These are phyloP conservation scores for Neurospora sp. DNA, from an alignment of 495 filamentous ascomycete genomes.

Conservation along the genomic window DNA sequence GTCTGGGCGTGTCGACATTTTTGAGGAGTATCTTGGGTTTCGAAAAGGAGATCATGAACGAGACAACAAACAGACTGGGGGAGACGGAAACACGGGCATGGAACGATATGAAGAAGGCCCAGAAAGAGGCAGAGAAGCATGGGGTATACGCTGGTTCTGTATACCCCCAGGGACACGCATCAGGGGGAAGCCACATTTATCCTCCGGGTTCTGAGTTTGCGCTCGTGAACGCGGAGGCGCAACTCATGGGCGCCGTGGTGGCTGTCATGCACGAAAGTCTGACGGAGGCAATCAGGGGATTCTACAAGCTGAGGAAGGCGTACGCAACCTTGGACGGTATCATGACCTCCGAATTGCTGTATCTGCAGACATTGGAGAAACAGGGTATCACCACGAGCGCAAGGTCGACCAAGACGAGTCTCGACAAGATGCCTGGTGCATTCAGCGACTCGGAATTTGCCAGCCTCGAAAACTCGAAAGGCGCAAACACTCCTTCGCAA, in stretches of 20 bases:
- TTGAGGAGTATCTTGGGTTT: constrained; percentile 83
- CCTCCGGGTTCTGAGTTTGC: constrained; percentile 77
- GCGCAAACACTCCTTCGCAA: constrained; percentile 6
- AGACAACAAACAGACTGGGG: constrained; percentile 63
- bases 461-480: constrained; percentile 9
- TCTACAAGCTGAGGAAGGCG: constrained; percentile 88
- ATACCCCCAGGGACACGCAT: neutral
- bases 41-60: constrained; percentile 87
- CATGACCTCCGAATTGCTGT: constrained; percentile 35
- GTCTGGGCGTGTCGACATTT: constrained; percentile 71
- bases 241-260: constrained; percentile 83
- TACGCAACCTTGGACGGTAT: constrained; percentile 77
- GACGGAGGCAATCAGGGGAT: constrained; percentile 82
- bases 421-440: constrained; percentile 24
- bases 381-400: neutral
- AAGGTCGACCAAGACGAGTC: neutral
- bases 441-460: constrained; percentile 28
- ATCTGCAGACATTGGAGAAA: constrained; percentile 21
- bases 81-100: constrained; percentile 74
- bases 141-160: constrained; percentile 15
- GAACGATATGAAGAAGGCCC: constrained; percentile 65
- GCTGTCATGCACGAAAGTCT: constrained; percentile 86
- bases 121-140: constrained; percentile 39
- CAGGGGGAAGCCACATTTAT: constrained; percentile 44
- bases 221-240: constrained; percentile 61